A percentile compares a stretch with the other conserved stretches of the same genome.
Conservation (phyloP, 2,329 filamentous ascomycete genomes). For the Thyridium curvatum region DNA sequence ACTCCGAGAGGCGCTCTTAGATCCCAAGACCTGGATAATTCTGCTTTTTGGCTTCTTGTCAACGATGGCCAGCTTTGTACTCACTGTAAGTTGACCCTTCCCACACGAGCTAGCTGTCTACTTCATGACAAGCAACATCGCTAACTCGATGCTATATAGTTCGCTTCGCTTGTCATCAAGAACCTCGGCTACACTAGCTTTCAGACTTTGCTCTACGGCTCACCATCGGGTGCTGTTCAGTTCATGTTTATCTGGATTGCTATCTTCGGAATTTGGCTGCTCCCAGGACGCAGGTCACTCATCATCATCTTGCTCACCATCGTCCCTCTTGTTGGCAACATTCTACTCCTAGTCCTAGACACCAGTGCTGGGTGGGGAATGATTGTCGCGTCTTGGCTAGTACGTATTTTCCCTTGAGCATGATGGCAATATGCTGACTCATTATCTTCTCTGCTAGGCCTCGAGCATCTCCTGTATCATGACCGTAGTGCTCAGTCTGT, state of each 20-base stretch:
- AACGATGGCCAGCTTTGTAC: conserved; percentile 36
- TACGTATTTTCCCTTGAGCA: conserved; percentile 10
- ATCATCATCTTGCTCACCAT: conserved; percentile 31
- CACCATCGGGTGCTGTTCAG: conserved; percentile 41
- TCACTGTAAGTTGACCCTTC: conserved; percentile 26
- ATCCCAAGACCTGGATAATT: conserved; percentile 35
- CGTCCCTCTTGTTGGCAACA: conserved; percentile 34
- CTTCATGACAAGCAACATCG: background rate
- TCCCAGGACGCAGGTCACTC: conserved; percentile 30
- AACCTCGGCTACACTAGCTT: conserved; percentile 34
- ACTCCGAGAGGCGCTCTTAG: conserved; percentile 34
- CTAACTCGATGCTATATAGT: conserved; percentile 21
- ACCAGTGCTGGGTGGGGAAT: conserved; percentile 36
- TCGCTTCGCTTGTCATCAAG: conserved; percentile 43
- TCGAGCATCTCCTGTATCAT: conserved; percentile 34
- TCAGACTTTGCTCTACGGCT: conserved; percentile 38
- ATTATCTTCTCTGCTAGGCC: conserved; percentile 16
- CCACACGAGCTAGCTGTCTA: background rate
- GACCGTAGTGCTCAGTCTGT: conserved; percentile 34
- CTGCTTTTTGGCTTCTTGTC: conserved; percentile 39
- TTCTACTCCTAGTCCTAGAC: conserved; percentile 35
- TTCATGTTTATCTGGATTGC: conserved; percentile 39
- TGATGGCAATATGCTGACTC: background rate
- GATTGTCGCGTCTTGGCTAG: conserved; percentile 39
- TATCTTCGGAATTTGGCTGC: conserved; percentile 26